phyloP scores from a whole-genome alignment of 305 asterid species.

The Fraxinus platypoda region DNA sequence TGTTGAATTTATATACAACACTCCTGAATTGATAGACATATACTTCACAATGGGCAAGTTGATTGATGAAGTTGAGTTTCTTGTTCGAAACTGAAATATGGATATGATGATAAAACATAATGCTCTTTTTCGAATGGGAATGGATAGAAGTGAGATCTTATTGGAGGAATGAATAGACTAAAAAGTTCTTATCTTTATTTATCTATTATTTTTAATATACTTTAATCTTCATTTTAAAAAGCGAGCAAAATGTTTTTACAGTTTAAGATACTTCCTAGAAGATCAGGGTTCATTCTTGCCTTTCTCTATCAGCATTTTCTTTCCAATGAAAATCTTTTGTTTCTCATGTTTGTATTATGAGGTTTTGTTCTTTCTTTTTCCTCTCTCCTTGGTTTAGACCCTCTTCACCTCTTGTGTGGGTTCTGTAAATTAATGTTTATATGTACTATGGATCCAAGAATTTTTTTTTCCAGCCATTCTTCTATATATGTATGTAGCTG shows the following conservation, averaged over 20 bases:
- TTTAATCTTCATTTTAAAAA: not conserved
- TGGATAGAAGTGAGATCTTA: slow-evolving; percentile 1
- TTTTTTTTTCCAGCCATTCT: not conserved
- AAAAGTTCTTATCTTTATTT: not conserved
- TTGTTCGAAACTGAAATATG: not conserved
- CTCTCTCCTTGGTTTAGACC: not conserved
- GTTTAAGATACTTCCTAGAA: not conserved
- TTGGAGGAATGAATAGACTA: not conserved
- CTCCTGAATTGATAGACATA: not conserved
- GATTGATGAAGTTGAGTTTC: not conserved
- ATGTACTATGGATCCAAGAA: not conserved
- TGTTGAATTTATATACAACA: not conserved
- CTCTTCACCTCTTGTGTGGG: not conserved
- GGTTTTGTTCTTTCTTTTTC: not conserved
- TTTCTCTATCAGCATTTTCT: slow-evolving; percentile 7
- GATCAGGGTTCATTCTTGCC: not conserved
- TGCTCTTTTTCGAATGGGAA: not conserved
- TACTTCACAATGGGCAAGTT: not conserved
- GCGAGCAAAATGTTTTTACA: not conserved
- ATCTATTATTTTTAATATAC: not conserved
- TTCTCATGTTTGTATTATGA: not conserved
- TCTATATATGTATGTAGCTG: not conserved
- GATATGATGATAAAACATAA: not conserved
- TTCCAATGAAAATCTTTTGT: not conserved
- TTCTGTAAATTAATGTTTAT: not conserved